Evolutionary conservation across 108 stramenopile species (phyloP), one percentile per base, ranked within the genome.

Genomic region (Poteriospumella lacustris): DNA sequence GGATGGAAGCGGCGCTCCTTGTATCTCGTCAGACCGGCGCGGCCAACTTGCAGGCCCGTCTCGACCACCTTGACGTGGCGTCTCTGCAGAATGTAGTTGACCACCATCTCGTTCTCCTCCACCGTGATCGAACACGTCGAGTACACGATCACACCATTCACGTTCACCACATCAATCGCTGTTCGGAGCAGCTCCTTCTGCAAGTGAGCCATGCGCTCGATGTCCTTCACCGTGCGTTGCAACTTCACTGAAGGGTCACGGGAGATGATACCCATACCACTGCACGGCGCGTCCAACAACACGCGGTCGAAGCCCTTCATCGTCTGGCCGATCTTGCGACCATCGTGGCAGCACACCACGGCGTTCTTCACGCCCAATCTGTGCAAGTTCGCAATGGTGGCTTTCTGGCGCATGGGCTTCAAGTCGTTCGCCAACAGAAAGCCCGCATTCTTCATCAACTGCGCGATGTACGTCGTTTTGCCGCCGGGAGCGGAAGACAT

Each of bases 401-500:
- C 95, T 85, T 95, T 92, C 85, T 96, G 95, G 26, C 98, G 87
- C 58, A 93, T 93, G 29, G 47, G 34, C 68, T 91, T 94, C 42
- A 95, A 81, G 80, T 99, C 98, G 80, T 99, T 99, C 59, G 95
- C 95, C 64, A 99, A 88, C 19, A 99, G 78, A 15, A 91, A 83
- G 38, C 98, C 98, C 40, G 89, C 90, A 87, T 99, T 99, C 43
- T 90, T 85, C 98, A 99, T 97, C 52, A 97, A 85, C 78, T 99
- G 98, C 34, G 95, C 89, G 70, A 96, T 88, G 85, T 97, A 97
- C 0, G 92, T 91, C 31, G 95, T 96, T 80, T 99, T 99, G 38
- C 98, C 98, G 9, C 98, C 98, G 15, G 98, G 98, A 1, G 98
- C 98, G 2, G 95, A 91, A 12, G 90, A 87, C 94, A 99, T 93